Evolutionary conservation across 306 rosid species (phyloP), one percentile per base, ranked within the genome.

Genomic region (Fragaria iinumae): DNA sequence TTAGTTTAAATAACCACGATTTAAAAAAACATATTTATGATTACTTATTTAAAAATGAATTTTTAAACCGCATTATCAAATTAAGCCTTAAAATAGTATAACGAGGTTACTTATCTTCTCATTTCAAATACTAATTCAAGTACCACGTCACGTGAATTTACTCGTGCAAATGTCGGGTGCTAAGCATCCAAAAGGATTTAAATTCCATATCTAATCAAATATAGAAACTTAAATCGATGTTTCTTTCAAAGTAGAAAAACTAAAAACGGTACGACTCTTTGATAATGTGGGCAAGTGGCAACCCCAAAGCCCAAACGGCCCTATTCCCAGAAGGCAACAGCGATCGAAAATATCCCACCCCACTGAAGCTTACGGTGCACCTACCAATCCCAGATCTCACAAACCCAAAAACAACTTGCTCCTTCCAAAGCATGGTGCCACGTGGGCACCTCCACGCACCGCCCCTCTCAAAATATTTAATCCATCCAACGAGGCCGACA

Each of bases 401-500:
- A 67, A 66, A 25, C 36, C 36, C 25, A 25, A 25, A 25, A 25
- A 25, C 25, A 25, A 25, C 25, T 25, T 25, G 25, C 25, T 8
- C 12, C 75, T 38, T 38, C 52, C 59, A 16, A 68, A 2, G 65
- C 13, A 50, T n/a, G 23, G 13, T 16, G 74, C 80, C 79, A 83
- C 74, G 75, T 77, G 85, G 74, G 62, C 48, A 77, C 14, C 49
- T 10, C 79, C 79, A 59, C 32, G 2, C 9, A 72, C 92, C 83
- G 91, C 82, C 89, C 90, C 64, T 8, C 34, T 5, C 41, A 6
- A 3, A 80, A 4, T 47, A 10, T 60, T 62, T 4, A 69, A 69
- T 78, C 76, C 69, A 43, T 80, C 76, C 69, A 53, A 34, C 73
- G 62, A 65, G 56, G 49, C 89, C 89, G 89, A 86, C 91, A 55